Evolutionary conservation across 768 basidiomycete species (phyloP), one percentile per base, ranked within the genome.

Genomic region (Panellus pusillus): DNA sequence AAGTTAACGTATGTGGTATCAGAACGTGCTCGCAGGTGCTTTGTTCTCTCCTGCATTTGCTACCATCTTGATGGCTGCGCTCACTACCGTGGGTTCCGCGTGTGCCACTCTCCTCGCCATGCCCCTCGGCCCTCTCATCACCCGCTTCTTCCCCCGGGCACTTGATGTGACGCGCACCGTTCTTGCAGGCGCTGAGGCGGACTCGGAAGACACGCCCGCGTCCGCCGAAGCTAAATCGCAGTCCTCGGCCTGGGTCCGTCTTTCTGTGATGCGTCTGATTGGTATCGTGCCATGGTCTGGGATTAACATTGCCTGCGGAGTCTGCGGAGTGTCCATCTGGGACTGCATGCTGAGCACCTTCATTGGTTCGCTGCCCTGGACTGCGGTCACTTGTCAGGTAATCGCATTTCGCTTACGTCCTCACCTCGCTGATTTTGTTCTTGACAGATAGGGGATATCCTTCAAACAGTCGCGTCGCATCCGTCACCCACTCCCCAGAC

Each of bases 201-300:
- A 74, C 37, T 20, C 55, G 64, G 62, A 36, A 66, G 61, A 54
- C 47, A 24, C 24, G 24, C 6, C 24, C 24, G 24, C 24, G 6
- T 24, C 24, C 24, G 24, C 24, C 24, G 24, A 24, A 24, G 54
- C 56, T 54, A 28, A 67, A 69, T 55, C 65, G 65, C 72, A 67
- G 52, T 76, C 79, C 6, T 70, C 78, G 9, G 70, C 85, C 2
- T 97, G 95, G 94, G 86, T 93, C 40, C 83, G 93, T 37, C 74
- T 97, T 40, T 87, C 93, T 3, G 81, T 96, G 53, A 80, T 98
- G 58, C 84, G 95, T 44, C 84, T 96, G 53, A 82, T 96, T 63
- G 95, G 95, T 17, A 83, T 98, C 50, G 92, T 97, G 4, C 95
- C 95, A 6, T 98, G 95, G 95, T 92, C 91, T 52, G 93, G 92